These are phyloP conservation scores for Hirschfeldia incana DNA, from an alignment of 345 rosid species.

Conservation along the genomic window DNA sequence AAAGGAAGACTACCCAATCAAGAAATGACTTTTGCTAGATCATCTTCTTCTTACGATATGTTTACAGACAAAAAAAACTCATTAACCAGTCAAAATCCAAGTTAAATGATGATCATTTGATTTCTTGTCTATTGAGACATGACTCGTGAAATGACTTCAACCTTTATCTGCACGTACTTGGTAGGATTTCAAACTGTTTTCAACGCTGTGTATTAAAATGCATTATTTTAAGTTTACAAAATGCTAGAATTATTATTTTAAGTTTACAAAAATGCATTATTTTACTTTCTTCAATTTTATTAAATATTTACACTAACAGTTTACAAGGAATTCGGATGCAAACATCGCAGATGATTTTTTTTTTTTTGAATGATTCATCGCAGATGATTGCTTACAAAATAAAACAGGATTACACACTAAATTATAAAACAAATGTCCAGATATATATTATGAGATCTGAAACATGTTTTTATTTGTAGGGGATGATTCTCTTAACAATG, in stretches of 20 bases:
- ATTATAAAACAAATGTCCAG: background rate
- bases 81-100: conserved; percentile 5
- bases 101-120: background rate
- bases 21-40: conserved; percentile 16
- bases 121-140: background rate
- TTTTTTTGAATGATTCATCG: no score
- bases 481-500: conserved; percentile 78
- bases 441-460: background rate
- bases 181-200: background rate
- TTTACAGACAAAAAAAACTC: background rate
- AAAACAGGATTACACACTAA: background rate
- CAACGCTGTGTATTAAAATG: background rate
- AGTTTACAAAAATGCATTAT: background rate
- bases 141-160: conserved; percentile 20
- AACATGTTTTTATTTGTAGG: conserved; percentile 47
- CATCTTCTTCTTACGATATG: background rate
- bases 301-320: background rate
- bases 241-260: no score
- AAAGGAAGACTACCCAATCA: conserved; percentile 2
- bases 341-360: background rate
- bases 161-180: background rate
- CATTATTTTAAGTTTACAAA: background rate
- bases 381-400: background rate
- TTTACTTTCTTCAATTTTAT: background rate
- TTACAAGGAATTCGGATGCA: background rate